These are phyloP conservation scores for Monilinia polystroma DNA, from an alignment of 2,329 filamentous ascomycete species.

Conservation along the genomic window DNA sequence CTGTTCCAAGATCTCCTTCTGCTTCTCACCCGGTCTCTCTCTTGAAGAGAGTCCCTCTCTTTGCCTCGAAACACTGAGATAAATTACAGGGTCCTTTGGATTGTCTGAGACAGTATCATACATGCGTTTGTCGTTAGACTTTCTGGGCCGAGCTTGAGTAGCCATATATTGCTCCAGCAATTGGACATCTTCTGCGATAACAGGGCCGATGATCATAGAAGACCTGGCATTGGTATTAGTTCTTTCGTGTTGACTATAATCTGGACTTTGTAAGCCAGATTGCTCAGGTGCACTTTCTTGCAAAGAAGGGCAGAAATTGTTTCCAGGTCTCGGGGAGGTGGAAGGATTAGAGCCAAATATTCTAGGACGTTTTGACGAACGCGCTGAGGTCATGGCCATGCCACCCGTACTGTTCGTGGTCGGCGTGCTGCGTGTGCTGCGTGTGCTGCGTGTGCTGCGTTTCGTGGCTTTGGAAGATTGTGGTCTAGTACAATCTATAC, in stretches of 20 bases:
- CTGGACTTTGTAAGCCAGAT: neutral
- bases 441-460: neutral
- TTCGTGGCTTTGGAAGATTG: neutral
- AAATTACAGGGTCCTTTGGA: slow-evolving; percentile 46
- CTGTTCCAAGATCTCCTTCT: slow-evolving; percentile 56
- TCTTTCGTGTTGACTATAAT: slow-evolving; percentile 2
- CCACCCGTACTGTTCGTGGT: neutral
- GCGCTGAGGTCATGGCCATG: neutral
- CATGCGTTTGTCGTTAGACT: neutral
- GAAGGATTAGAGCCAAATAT: neutral
- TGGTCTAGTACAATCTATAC: neutral
- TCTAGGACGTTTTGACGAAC: neutral
- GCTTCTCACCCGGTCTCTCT: slow-evolving; percentile 47
- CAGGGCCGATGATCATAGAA: slow-evolving; percentile 54
- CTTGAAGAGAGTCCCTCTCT: slow-evolving; percentile 42
- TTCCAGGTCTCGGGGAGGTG: neutral
- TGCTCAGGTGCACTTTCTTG: neutral
- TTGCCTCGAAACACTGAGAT: slow-evolving; percentile 33
- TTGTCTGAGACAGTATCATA: slow-evolving; percentile 42
- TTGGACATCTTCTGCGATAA: slow-evolving; percentile 59
- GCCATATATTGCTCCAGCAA: slow-evolving; percentile 59
- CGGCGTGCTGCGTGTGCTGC: neutral
- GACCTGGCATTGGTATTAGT: neutral
- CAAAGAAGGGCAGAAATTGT: neutral
- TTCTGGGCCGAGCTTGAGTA: slow-evolving; percentile 39